phyloP scores from a whole-genome alignment of 805 yeast species.

The Saccharomycopsis lassenensis region DNA sequence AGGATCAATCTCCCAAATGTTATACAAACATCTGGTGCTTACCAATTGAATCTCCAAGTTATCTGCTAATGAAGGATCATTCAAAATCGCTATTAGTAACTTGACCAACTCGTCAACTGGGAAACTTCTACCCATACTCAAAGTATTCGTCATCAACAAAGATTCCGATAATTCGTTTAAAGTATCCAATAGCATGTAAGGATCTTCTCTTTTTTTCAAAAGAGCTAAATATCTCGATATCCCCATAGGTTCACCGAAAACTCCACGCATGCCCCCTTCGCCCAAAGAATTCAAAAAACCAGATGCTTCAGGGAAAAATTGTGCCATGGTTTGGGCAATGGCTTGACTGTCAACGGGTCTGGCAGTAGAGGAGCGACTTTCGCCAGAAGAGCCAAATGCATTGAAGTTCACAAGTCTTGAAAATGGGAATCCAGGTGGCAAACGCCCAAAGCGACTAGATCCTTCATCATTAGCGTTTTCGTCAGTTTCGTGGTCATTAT shows the following conservation, averaged over 20 bases:
- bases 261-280: slow-evolving; percentile 16
- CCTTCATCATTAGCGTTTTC: slow-evolving; percentile 20
- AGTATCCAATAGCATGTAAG: slow-evolving; percentile 52
- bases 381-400: no score
- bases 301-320: slow-evolving; percentile 30
- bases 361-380: no score
- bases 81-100: slow-evolving; percentile 46
- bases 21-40: slow-evolving; percentile 76
- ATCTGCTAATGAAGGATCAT: slow-evolving; percentile 44
- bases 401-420: no score
- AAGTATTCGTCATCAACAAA: slow-evolving; percentile 56
- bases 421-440: no score
- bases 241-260: slow-evolving; percentile 10
- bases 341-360: no score
- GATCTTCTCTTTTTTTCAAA: slow-evolving; percentile 36
- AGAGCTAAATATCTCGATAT: slow-evolving; percentile 12
- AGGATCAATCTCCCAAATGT: slow-evolving; percentile 63
- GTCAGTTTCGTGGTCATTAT: slow-evolving; percentile 22
- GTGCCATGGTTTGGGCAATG: slow-evolving; percentile 24
- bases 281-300: slow-evolving; percentile 24
- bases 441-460: no score
- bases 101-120: slow-evolving; percentile 48
- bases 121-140: slow-evolving; percentile 49
- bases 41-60: slow-evolving; percentile 74
- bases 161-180: slow-evolving; percentile 54